Evolutionary conservation across 805 yeast genomes (phyloP).

Genomic region (Scheffersomyces coipomensis): DNA sequence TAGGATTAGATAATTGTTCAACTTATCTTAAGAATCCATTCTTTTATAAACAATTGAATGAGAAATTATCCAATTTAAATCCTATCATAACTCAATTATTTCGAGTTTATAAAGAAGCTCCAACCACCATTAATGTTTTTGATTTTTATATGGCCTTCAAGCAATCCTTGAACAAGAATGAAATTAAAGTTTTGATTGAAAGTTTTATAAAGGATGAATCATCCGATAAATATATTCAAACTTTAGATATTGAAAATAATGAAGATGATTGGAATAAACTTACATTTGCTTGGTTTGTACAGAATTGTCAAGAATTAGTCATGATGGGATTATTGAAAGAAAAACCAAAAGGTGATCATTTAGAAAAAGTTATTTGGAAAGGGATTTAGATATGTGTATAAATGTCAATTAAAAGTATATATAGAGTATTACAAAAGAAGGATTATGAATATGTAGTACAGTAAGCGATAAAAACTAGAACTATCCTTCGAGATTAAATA

Average conservation of each 20-base stretch:
- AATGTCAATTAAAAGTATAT: neutral
- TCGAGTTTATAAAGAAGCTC: conserved; percentile 76
- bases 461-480: too few species aligned
- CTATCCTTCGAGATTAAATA: too few species aligned
- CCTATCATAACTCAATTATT: conserved; percentile 45
- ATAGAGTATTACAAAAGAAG: neutral
- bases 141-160: conserved; percentile 67
- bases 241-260: conserved; percentile 16
- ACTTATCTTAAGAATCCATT: conserved; percentile 17
- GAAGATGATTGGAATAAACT: conserved; percentile 60
- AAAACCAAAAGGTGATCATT: conserved; percentile 57
- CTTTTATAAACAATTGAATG: conserved; percentile 3
- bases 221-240: conserved; percentile 7
- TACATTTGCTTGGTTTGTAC: conserved; percentile 70
- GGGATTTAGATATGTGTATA: conserved; percentile 40
- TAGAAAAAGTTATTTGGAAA: conserved; percentile 74
- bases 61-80: neutral
- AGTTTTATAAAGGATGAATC: conserved; percentile 8
- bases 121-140: conserved; percentile 60
- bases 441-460: too few species aligned
- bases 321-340: conserved; percentile 69
- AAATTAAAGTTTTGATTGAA: conserved; percentile 16
- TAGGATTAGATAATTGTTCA: conserved; percentile 29
- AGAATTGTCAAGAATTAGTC: conserved; percentile 68
- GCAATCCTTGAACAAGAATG: conserved; percentile 37